Evolutionary conservation across 805 yeast genomes (phyloP), one percentile per base, ranked within the genome.

Genomic region (Saturnispora kantuleensis): DNA sequence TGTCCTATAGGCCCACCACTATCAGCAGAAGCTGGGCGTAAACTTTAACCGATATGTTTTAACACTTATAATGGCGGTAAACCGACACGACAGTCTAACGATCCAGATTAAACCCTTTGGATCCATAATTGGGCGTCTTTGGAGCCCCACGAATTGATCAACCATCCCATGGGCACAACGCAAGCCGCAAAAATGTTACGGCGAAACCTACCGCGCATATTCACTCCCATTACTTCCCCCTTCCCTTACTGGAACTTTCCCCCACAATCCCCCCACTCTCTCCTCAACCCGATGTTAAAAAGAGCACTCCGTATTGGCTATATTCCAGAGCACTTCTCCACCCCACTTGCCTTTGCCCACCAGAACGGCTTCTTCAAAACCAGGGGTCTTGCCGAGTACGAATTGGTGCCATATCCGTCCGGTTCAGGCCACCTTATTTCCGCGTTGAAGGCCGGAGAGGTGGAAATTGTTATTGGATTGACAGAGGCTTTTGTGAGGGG

Each of bases 401-500:
- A 81, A 51, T 64, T 81, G 49, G 62, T 79, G 21, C 83, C 87
- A 2, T 89, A 73, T 47, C 83, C 86, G 13, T 84, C 93, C 13
- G 97, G 97, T 1, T 79, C 94, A 5, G 97, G 96, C 2, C 85
- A 86, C 54, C 69, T 88, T 60, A 84, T 88, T 58, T 83, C 81
- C 53, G 71, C 87, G 6, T 67, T 89, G 42, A 76, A 77, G 49
- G 72, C 65, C 13, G 69, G 73, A 10, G 75, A 79, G 35, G 73
- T 87, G 31, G 93, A 88, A 55, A 68, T 84, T 42, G 95, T 94
- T 29, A 75, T 89, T 56, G 97, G 97, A 0, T 70, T 88, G 44
- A 88, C 96, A 4, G 97, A 88, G 61, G 96, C 94, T 0, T 88
- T 88, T 64, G 78, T 89, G 3, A 77, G 93, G 28, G 95, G 90